A percentile compares a stretch with the other conserved stretches of the same genome.
These are phyloP conservation scores for Boletus subcaerulescens DNA, from an alignment of 768 basidiomycete species.

Conservation along the genomic window DNA sequence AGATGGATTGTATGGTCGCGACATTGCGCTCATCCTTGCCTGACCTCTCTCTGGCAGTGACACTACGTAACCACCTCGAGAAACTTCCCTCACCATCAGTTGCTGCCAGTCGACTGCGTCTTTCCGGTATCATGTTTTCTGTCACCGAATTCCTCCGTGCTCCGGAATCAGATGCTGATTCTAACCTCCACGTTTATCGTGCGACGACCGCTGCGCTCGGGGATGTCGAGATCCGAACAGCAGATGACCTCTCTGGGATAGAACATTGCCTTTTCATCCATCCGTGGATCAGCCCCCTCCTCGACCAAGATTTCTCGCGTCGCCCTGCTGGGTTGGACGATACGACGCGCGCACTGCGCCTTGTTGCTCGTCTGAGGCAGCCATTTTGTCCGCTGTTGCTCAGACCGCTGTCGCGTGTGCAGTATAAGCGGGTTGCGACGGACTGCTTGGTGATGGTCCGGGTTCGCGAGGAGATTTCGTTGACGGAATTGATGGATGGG, in stretches of 20 bases:
- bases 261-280: conserved; percentile 2
- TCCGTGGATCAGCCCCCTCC: not conserved
- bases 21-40: not conserved
- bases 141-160: not conserved
- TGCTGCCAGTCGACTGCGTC: not conserved
- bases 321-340: not conserved
- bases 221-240: conserved; percentile 2
- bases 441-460: not conserved
- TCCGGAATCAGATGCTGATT: too few relatives aligned
- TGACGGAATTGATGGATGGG: not conserved
- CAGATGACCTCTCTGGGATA: not conserved
- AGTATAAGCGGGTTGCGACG: not conserved
- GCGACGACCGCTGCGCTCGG: not conserved
- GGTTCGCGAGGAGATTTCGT: not conserved
- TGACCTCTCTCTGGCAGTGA: not conserved
- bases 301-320: not conserved
- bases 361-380: not conserved
- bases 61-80: not conserved
- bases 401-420: not conserved
- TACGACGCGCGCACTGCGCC: not conserved
- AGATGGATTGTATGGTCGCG: not conserved
- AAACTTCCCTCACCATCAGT: not conserved
- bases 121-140: conserved; percentile 4
- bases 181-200: not conserved
- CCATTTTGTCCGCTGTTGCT: not conserved